Conservation (phyloP, 2,329 filamentous ascomycete genomes). For the Scedosporium dehoogii region DNA sequence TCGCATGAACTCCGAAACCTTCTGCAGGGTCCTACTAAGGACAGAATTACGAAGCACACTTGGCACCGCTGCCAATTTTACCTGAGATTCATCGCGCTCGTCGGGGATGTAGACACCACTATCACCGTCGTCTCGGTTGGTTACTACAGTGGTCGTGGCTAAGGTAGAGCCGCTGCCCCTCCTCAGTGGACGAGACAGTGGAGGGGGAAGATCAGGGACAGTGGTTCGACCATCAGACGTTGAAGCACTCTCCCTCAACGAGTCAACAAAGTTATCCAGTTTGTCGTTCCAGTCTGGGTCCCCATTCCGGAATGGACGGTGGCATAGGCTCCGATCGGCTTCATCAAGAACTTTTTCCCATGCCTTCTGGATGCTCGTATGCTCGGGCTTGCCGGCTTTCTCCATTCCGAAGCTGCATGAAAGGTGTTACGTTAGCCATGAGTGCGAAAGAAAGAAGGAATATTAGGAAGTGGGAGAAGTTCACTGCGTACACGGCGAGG, state of each 20-base stretch:
- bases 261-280: not conserved
- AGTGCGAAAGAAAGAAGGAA: not conserved
- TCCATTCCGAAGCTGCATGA: conserved; percentile 1
- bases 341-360: not conserved
- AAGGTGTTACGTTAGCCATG: not conserved
- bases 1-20: not conserved
- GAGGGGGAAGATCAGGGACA: not conserved
- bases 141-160: not conserved
- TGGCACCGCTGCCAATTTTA: not conserved
- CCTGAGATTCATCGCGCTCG: not conserved
- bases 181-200: not conserved
- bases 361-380: not conserved
- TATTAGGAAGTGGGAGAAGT: not conserved
- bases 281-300: conserved; percentile 1
- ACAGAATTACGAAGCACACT: not conserved
- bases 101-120: not conserved
- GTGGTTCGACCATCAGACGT: not conserved
- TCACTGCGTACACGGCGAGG: not conserved
- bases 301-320: not conserved
- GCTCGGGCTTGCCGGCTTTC: not conserved
- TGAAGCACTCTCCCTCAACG: not conserved
- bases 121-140: not conserved
- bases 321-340: not conserved
- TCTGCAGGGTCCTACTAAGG: not conserved
- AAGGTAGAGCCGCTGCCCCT: not conserved